Evolutionary conservation across 257 asterid species (phyloP).

Genomic region (Solanum etuberosum): DNA sequence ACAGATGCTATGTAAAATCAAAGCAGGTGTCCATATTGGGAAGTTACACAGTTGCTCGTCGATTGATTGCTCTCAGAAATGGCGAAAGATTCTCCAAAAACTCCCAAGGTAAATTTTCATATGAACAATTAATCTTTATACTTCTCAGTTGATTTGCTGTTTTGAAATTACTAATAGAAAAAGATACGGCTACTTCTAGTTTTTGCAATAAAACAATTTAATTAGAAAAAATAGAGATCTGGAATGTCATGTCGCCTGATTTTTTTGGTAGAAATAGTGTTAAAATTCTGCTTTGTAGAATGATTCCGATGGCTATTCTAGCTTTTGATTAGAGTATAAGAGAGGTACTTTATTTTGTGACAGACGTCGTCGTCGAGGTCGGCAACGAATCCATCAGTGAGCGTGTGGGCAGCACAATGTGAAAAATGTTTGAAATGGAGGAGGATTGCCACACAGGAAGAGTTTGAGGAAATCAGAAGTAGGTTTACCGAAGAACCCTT

Average conservation of each 20-base stretch:
- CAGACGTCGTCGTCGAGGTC: background rate
- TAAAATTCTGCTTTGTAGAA: background rate
- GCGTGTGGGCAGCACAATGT: constrained; percentile 6
- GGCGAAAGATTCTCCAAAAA: background rate
- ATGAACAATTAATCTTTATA: background rate
- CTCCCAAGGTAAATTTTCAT: background rate
- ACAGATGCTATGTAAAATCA: background rate
- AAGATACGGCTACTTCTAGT: background rate
- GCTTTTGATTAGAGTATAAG: background rate
- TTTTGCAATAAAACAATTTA: background rate
- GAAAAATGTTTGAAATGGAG: constrained; percentile 8
- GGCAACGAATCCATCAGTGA: background rate
- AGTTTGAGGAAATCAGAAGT: constrained; percentile 7
- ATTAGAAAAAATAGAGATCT: background rate
- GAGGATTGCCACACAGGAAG: background rate
- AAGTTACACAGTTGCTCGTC: background rate
- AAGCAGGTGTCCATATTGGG: background rate
- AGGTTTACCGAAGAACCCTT: constrained; percentile 9
- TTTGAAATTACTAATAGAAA: background rate
- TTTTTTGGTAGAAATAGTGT: background rate
- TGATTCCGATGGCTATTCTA: background rate
- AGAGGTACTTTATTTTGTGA: background rate
- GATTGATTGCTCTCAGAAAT: background rate
- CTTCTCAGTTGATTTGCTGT: background rate
- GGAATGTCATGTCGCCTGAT: background rate